Base-by-base conservation (phyloP, 2,329 filamentous ascomycete genomes). In the Aspergillus aculeatinus region DNA sequence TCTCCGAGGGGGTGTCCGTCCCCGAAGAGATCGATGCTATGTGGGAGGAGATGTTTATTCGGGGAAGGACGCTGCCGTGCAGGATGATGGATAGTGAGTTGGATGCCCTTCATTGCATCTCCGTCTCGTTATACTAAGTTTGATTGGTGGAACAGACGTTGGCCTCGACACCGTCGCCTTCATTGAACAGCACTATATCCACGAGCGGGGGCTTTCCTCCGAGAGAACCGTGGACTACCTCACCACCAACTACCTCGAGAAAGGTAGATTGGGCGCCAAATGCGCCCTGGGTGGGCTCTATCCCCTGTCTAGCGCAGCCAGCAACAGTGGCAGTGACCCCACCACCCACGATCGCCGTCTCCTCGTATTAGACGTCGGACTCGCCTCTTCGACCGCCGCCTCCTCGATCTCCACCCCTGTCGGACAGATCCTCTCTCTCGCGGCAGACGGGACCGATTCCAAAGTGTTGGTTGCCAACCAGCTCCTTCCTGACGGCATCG, bases 131-230 rank as follows among this genome's bases (percentile, higher is more conserved):
- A 35, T 35, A 16, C 50, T 52, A 48, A 21, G 12, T 7, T 19
- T 5, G 21, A 9, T 16, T 14, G 10, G 23, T 5, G 4, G 2
- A 27, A 7, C 35, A 71, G 69, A 72, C 9, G 78, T 85, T 23
- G 82, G 82, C 0, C 72, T 85, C 0, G 83, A 85, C 56, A 85
- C 81, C 0, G 81, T 85, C 3, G 74, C 78, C 0, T 77, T 82
- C 53, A 85, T 85, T 55, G 83, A 85, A 60, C 64, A 79, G 29
- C 79, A 85, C 60, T 85, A 85, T 65, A 74, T 84, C 57, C 63
- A 76, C 2, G 82, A 85, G 65, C 78, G 82, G 4, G 74, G 76
- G 1, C 71, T 84, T 0, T 66, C 74, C 2, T 55, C 70, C 0
- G 69, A 69, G 2, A 72, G 76, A 14, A 79, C 80, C 0, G 73